phyloP scores from a whole-genome alignment of 257 asterid genomes.

The Prunella vulgaris region DNA sequence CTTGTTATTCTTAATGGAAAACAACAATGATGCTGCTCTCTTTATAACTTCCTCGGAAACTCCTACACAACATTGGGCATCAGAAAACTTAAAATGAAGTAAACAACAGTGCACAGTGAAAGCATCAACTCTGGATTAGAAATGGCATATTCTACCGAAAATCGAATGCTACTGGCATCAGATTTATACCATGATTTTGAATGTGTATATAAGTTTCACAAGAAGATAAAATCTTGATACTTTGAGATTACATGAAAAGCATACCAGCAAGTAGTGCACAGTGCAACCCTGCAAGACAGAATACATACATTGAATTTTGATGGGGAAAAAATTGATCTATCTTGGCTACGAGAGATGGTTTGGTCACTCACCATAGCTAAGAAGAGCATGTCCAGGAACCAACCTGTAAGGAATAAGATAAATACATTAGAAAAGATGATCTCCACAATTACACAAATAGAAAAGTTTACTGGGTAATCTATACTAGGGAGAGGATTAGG shows the following conservation, averaged over 20 bases:
- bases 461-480: not conserved
- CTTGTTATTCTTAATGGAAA: conserved; percentile 42
- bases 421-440: conserved; percentile 13
- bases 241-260: conserved; percentile 7
- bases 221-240: not conserved
- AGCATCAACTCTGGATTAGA: not conserved
- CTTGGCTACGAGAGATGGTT: conserved; percentile 14
- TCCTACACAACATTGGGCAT: conserved; percentile 40
- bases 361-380: conserved; percentile 76
- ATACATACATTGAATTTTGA: conserved; percentile 16
- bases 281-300: conserved; percentile 74
- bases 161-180: not conserved
- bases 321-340: not conserved
- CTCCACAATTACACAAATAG: not conserved
- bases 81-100: conserved; percentile 1
- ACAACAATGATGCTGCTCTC: conserved; percentile 66
- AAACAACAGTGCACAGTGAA: not conserved
- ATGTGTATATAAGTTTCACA: not conserved
- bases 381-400: conserved; percentile 82
- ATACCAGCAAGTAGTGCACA: conserved; percentile 95
- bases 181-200: not conserved
- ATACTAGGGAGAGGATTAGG: too few relatives aligned
- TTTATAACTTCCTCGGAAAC: conserved; percentile 62
- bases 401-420: conserved; percentile 48
- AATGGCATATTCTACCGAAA: not conserved